Evolutionary conservation across 176 grass and related monocot species (phyloP).

Genomic region (Aegilops umbellulata): DNA sequence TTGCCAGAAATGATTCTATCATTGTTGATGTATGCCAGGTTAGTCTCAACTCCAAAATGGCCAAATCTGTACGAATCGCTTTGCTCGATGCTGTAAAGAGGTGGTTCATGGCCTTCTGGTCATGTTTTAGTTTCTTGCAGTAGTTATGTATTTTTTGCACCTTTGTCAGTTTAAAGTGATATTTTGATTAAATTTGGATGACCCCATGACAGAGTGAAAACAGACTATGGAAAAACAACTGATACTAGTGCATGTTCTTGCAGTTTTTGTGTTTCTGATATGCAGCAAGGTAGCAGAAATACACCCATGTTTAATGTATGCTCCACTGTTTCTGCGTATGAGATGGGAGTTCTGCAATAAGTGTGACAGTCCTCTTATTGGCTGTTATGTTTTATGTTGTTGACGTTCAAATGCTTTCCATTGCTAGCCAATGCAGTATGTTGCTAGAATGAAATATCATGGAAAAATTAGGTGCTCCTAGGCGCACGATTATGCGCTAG

Average conservation of each 20-base stretch:
- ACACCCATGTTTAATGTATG: background rate
- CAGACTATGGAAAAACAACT: background rate
- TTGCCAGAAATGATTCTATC: conserved; percentile 97
- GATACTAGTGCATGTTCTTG: background rate
- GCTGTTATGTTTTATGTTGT: background rate
- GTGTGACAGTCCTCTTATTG: background rate
- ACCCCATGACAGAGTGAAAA: background rate
- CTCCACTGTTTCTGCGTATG: background rate
- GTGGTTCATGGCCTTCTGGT: background rate
- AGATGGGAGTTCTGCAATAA: background rate
- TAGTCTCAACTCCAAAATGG: background rate
- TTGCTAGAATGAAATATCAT: background rate
- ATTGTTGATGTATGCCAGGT: conserved; percentile 99
- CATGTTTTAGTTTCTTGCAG: conserved; percentile 28
- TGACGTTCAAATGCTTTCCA: background rate
- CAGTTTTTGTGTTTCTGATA: conserved; percentile 1
- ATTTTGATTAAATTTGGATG: background rate
- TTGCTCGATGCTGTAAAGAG: background rate
- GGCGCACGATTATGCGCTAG: background rate
- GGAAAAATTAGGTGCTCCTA: background rate
- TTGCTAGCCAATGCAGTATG: background rate
- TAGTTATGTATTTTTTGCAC: background rate
- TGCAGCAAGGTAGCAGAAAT: background rate
- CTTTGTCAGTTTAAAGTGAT: background rate
- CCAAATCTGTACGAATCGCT: background rate